Evolutionary conservation across 495 filamentous ascomycete genomes (phyloP).

Genomic region (Daldinia grandis): DNA sequence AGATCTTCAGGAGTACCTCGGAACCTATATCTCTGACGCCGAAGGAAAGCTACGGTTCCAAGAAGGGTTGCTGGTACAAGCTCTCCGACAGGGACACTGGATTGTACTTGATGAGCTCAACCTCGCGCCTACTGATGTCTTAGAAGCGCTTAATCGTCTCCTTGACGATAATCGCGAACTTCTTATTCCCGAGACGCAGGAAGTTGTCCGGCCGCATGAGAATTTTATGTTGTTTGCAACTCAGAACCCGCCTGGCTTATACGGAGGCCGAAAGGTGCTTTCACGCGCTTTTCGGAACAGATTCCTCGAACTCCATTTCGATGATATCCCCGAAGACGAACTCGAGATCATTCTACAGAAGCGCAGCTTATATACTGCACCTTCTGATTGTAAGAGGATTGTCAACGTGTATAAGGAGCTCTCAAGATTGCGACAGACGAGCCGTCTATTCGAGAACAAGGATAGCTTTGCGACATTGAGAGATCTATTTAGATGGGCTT

Average conservation of each 20-base stretch:
- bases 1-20: constrained; percentile 96
- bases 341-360: constrained; percentile 91
- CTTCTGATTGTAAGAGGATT: constrained; percentile 88
- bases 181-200: constrained; percentile 95
- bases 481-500: constrained; percentile 98
- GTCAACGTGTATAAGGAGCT: constrained; percentile 94
- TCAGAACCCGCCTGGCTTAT: constrained; percentile 94
- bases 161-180: constrained; percentile 98
- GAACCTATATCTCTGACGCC: constrained; percentile 86
- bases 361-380: constrained; percentile 82
- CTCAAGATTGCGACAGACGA: constrained; percentile 85
- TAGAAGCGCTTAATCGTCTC: constrained; percentile 93
- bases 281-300: constrained; percentile 96
- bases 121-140: constrained; percentile 91
- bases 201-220: constrained; percentile 85
- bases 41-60: constrained; percentile 88
- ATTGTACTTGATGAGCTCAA: constrained; percentile 98
- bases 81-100: constrained; percentile 93
- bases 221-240: constrained; percentile 99
- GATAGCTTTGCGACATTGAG: constrained; percentile 96
- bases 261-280: constrained; percentile 91
- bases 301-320: constrained; percentile 96
- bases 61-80: constrained; percentile 93
- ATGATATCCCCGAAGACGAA: constrained; percentile 96
- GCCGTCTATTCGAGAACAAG: constrained; percentile 93